Evolutionary conservation across 345 rosid species (phyloP), one percentile per base, ranked within the genome.

Genomic region (Citrus reticulata): DNA sequence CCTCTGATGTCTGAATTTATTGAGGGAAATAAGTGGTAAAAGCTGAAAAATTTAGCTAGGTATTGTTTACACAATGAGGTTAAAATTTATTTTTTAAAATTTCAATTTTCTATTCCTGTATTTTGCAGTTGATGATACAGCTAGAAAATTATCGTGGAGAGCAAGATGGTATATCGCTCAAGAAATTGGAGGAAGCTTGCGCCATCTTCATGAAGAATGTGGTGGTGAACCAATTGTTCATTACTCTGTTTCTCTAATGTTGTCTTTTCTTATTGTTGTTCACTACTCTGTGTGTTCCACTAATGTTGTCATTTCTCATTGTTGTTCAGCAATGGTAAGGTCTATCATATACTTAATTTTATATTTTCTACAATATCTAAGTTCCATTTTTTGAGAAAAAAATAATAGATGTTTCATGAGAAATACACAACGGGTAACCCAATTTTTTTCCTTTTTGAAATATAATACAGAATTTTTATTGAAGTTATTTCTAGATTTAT

Each of bases 201-300:
- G 84, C 39, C 82, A 87, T 82, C 89, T 89, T 69, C 90, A 89
- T 22, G 89, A 87, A 49, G 89, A 89, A 68, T 87, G 89, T 59
- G 80, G 76, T 49, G 86, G 86, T 67, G 89, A 88, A 17, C 78
- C 85, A 16, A 84, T 89, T 39, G 78, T 82, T 80, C 92, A 83
- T 67, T 32, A 32, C 34, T 32, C 34, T 32, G 5, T 32, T 32
- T 5, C 4, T 32, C 34, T 4, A 4, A 32, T 32, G 34, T 32
- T 32, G 34, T 32, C 34, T 0, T 32, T 32, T 32, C 34, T 32
- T 3, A 0, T 32, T 32, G 34, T 32, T 32, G 34, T 32, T 0
- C 0, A 32, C 89, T 59, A 25, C 34, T 84, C 85, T 35, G 85
- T 89, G 51, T 76, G 78, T 61, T 84, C 92, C 22, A 17, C 72